Base-by-base conservation (phyloP, 495 filamentous ascomycete genomes). In the Podospora comata region DNA sequence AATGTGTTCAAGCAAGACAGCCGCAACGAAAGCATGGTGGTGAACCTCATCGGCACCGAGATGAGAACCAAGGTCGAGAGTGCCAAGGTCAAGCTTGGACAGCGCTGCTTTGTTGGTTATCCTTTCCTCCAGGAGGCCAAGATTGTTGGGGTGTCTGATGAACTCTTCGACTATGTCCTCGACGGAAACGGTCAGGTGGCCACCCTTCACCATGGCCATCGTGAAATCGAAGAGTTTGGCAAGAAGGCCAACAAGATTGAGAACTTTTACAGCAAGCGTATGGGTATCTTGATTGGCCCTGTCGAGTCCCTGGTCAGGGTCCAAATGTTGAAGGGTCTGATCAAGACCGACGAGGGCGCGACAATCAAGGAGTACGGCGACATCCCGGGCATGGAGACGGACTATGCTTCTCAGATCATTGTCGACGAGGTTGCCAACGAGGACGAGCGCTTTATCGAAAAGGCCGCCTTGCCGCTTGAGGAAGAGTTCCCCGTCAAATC, bases 1-100 rank as follows among this genome's bases (percentile, higher is more conserved):
- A 92, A 87, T 70, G 91, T 99, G n/a, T 99, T 99, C 81, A 92
- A 96, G 76, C 93, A 96, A 69, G 94, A 97, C 58, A 97, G 92
- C 74, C 89, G 94, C 64, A 97, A 98, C 72, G 92, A 97, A 82
- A 98, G 93, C 74, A 96, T 97, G 91, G 86, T 97, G 16, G 84
- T 98, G 67, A 96, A 91, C 15, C 79, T 98, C 32, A 78, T 89
- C 53, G 90, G 94, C 65, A 85, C 90, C 20, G 92, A 92, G 64
- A 80, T 80, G 68, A 86, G 89, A 23, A 89, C 90, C 55, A 91
- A 85, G 70, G 83, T 89, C 48, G 88, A 90, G 70, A 75, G 84
- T 59, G 93, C 94, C 4, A 92, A 92, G 74, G 76, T 80, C 69
- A 93, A 92, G 71, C 85, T 99, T 61, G 94, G 93, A 58, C 84